A percentile compares a stretch with the other conserved stretches of the same genome.
Evolutionary conservation across 805 yeast genomes (phyloP).

Genomic region (Metschnikowia shivogae): DNA sequence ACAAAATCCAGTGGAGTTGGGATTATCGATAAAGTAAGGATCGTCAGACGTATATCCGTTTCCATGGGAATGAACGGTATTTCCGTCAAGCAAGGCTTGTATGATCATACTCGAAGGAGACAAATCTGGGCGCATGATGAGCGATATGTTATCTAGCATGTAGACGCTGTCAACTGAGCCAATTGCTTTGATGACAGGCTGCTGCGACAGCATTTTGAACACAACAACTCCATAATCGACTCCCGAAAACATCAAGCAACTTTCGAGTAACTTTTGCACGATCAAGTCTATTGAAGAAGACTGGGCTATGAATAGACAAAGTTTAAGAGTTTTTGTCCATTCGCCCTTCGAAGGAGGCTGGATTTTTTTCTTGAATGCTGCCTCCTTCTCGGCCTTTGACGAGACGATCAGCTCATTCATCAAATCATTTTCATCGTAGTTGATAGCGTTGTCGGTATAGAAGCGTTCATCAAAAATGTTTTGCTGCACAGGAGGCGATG

Average conservation of each 20-base stretch:
- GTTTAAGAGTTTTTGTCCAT: slow-evolving; percentile 36
- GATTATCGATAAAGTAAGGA: slow-evolving; percentile 34
- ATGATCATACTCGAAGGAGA: slow-evolving; percentile 41
- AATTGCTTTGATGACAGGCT: slow-evolving; percentile 26
- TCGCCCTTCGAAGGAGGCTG: slow-evolving; percentile 12
- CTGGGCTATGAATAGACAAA: slow-evolving; percentile 49
- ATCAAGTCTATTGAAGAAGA: slow-evolving; percentile 37
- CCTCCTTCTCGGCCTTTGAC: background rate
- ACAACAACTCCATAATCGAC: slow-evolving; percentile 32
- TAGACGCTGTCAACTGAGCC: slow-evolving; percentile 25
- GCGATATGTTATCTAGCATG: slow-evolving; percentile 28
- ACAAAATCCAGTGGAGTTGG: slow-evolving; percentile 37
- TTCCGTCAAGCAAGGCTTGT: slow-evolving; percentile 36
- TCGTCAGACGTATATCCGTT: slow-evolving; percentile 38
- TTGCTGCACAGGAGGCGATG: slow-evolving; percentile 2
- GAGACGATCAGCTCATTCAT: slow-evolving; percentile 1
- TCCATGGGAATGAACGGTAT: slow-evolving; percentile 20
- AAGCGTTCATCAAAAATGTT: slow-evolving; percentile 8
- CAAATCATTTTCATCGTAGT: background rate
- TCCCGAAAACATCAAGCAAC: slow-evolving; percentile 35
- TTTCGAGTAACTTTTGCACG: slow-evolving; percentile 34
- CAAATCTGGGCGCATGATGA: slow-evolving; percentile 37
- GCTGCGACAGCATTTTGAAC: slow-evolving; percentile 17
- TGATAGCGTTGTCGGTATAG: background rate
- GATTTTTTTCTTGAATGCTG: background rate